These are phyloP conservation scores for Termitomyces sp. DNA, from an alignment of 1,284 basidiomycete species.

Conservation along the genomic window DNA sequence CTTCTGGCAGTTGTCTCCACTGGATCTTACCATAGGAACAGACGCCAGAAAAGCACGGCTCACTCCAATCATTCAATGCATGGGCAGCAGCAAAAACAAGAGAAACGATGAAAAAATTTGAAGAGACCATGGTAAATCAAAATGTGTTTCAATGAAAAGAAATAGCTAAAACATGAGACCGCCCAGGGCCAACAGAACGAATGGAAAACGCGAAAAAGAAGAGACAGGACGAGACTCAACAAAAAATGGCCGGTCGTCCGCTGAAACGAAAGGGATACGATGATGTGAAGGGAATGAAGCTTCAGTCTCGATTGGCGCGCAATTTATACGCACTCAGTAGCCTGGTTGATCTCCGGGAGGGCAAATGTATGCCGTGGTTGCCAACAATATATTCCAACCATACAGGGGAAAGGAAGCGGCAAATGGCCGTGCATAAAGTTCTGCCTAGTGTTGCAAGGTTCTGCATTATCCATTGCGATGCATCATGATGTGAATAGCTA, in stretches of 20 bases:
- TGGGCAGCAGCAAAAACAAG: conserved; percentile 16
- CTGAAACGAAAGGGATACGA: neutral
- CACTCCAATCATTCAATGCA: conserved; percentile 39
- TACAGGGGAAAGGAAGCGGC: neutral
- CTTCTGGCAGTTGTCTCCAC: neutral
- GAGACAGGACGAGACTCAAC: neutral
- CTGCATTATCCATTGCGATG: neutral
- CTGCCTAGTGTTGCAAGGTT: neutral
- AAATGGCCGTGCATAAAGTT: neutral
- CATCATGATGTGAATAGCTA: neutral
- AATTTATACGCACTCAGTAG: neutral
- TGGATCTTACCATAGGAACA: conserved; percentile 28
- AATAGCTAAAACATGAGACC: conserved; percentile 8
- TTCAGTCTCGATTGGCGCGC: neutral
- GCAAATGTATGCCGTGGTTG: neutral
- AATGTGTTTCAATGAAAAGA: neutral
- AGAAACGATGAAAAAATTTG: conserved; percentile 16
- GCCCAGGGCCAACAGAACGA: conserved; percentile 15
- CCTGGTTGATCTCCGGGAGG: neutral
- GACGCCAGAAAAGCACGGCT: conserved; percentile 35
- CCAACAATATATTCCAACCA: neutral
- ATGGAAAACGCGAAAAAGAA: neutral
- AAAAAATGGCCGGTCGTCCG: neutral
- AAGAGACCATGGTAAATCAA: conserved; percentile 16
- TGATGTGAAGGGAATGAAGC: neutral